A percentile compares a stretch with the other conserved stretches of the same genome.
Conservation (phyloP, 129 eudicot genomes). For the Lactuca saligna region DNA sequence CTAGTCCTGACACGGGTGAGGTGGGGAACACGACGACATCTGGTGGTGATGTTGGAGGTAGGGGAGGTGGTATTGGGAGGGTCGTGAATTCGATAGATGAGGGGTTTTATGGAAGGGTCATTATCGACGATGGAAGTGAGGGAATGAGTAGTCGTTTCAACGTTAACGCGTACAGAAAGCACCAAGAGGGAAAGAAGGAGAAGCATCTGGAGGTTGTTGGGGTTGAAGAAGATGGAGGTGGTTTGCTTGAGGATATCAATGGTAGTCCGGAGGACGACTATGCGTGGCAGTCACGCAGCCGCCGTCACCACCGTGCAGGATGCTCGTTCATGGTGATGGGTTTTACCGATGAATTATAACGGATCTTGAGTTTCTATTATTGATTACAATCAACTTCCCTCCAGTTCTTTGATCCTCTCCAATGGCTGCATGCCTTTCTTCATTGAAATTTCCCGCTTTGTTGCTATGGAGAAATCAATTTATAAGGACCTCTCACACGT, state of each 20-base stretch:
- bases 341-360: slow-evolving; percentile 4
- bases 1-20: slow-evolving; percentile 78
- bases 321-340: slow-evolving; percentile 49
- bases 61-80: slow-evolving; percentile 30
- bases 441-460: too few relatives aligned
- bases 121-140: slow-evolving; percentile 66
- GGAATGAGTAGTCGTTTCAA: slow-evolving; percentile 50
- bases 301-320: slow-evolving; percentile 24
- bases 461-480: too few relatives aligned
- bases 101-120: slow-evolving; percentile 65
- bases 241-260: slow-evolving; percentile 53
- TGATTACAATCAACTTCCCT: background rate
- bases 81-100: slow-evolving; percentile 53
- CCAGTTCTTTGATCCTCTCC: background rate
- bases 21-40: slow-evolving; percentile 63
- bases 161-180: slow-evolving; percentile 56
- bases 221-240: slow-evolving; percentile 40
- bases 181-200: slow-evolving; percentile 53
- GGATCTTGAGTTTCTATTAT: slow-evolving; percentile 12
- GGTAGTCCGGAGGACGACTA: slow-evolving; percentile 46
- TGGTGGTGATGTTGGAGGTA: slow-evolving; percentile 41
- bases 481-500: too few relatives aligned
- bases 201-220: slow-evolving; percentile 46
- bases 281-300: slow-evolving; percentile 27
- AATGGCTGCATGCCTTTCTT: background rate